These are phyloP conservation scores for Sporothrix brunneoviolacea DNA, from an alignment of 2,329 filamentous ascomycete species.

Conservation along the genomic window DNA sequence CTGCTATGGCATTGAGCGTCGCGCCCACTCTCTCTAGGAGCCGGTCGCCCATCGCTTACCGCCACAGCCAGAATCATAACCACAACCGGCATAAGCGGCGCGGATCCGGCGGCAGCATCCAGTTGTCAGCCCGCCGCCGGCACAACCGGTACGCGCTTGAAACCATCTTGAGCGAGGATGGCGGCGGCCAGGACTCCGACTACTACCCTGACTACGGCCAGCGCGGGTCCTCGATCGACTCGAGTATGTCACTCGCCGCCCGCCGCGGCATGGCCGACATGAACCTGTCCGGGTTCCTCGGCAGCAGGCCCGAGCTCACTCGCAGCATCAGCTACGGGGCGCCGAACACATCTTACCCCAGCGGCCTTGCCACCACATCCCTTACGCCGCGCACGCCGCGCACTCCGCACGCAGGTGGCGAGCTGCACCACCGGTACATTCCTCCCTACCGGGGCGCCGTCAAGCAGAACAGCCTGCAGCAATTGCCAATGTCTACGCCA, in stretches of 20 bases:
- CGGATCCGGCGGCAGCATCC: conserved; percentile 44
- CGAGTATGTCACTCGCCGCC: conserved; percentile 7
- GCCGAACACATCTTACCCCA: neutral
- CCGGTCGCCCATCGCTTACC: conserved; percentile 9
- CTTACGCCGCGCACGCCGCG: neutral
- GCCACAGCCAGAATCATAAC: neutral
- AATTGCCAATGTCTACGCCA: conserved; percentile 14
- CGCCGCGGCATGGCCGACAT: conserved; percentile 15
- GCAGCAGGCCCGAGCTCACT: neutral
- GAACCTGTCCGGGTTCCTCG: conserved; percentile 1
- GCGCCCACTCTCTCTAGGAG: neutral
- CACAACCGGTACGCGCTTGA: conserved; percentile 27
- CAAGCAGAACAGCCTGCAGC: conserved; percentile 19
- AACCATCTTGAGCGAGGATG: conserved; percentile 30
- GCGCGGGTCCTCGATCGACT: neutral
- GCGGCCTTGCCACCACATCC: neutral
- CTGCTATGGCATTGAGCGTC: neutral
- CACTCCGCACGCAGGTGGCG: neutral
- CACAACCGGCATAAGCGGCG: conserved; percentile 25
- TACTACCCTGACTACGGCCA: neutral
- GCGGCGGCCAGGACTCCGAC: conserved; percentile 28
- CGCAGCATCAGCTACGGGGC: conserved; percentile 1
- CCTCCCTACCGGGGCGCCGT: conserved; percentile 1
- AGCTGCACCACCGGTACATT: neutral
- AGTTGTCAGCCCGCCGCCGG: conserved; percentile 30